Conservation (phyloP, 192 early-diverging fungal genomes). For the Chytriomyces confervae region DNA sequence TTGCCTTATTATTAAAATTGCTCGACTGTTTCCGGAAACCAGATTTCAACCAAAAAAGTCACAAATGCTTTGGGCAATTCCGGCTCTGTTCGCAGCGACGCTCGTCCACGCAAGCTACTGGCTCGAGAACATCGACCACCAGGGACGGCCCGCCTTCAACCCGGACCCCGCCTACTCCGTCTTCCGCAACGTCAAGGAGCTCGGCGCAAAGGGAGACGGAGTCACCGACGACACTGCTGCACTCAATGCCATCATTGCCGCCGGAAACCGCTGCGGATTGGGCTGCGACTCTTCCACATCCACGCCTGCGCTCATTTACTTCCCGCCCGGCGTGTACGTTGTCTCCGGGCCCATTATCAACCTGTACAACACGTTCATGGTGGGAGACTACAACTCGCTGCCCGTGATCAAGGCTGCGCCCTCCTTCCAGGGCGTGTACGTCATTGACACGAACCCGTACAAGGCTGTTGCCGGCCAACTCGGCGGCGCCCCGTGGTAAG, state of each 20-base stretch:
- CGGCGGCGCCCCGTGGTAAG: slow-evolving; percentile 37
- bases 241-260: slow-evolving; percentile 34
- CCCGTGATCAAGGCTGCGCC: slow-evolving; percentile 44
- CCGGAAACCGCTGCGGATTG: slow-evolving; percentile 29
- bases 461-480: background rate
- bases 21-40: no score
- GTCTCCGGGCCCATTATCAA: slow-evolving; percentile 34
- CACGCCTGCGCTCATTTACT: slow-evolving; percentile 43
- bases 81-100: background rate
- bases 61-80: background rate
- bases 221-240: slow-evolving; percentile 48
- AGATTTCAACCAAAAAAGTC: no score
- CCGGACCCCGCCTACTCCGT: slow-evolving; percentile 29
- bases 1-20: no score
- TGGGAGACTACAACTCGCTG: slow-evolving; percentile 44
- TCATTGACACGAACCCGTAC: slow-evolving; percentile 51
- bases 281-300: background rate
- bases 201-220: slow-evolving; percentile 54
- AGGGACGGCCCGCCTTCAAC: slow-evolving; percentile 14
- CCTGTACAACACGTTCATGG: slow-evolving; percentile 48
- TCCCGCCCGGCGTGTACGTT: slow-evolving; percentile 48
- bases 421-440: slow-evolving; percentile 42
- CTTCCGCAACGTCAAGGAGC: slow-evolving; percentile 39
- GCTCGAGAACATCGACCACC: slow-evolving; percentile 13
- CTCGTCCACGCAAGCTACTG: background rate